A percentile compares a stretch with the other conserved stretches of the same genome.
These are phyloP conservation scores for Kalaharituber pfeilii DNA, from an alignment of 2,329 filamentous ascomycete species.

Conservation along the genomic window DNA sequence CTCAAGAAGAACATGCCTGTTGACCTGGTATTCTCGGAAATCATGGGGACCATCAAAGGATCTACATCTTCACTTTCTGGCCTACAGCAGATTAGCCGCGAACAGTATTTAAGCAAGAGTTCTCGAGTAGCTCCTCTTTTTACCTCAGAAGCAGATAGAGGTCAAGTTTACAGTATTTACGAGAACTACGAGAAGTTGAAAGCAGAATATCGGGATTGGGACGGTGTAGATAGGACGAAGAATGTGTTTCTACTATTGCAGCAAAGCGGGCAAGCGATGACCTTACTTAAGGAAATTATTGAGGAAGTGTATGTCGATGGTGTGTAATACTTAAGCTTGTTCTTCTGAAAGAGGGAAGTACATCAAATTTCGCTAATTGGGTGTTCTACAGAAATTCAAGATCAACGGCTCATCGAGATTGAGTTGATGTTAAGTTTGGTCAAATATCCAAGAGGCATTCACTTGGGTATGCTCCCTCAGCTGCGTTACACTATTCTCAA, in stretches of 20 bases:
- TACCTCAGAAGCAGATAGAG: conserved; percentile 12
- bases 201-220: neutral
- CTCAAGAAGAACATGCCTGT: conserved; percentile 14
- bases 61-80: conserved; percentile 12
- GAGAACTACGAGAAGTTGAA: conserved; percentile 18
- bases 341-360: neutral
- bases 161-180: conserved; percentile 19
- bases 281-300: conserved; percentile 2
- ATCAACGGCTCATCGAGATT: conserved; percentile 23
- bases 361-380: too few species aligned
- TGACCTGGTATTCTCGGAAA: conserved; percentile 23
- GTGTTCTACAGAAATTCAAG: conserved; percentile 24
- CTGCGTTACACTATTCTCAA: neutral
- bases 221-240: conserved; percentile 12
- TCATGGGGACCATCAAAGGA: conserved; percentile 25
- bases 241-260: conserved; percentile 8
- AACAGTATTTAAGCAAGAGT: conserved; percentile 20
- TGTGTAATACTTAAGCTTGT: neutral
- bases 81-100: conserved; percentile 11
- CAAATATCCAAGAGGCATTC: conserved; percentile 22
- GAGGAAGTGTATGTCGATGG: conserved; percentile 12
- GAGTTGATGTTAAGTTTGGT: conserved; percentile 22
- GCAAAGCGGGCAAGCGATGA: conserved; percentile 7
- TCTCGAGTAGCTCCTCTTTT: conserved; percentile 21
- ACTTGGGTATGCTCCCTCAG: conserved; percentile 16